These are phyloP conservation scores for Testicularia cyperi DNA, from an alignment of 1,284 basidiomycete genomes.

Conservation along the genomic window DNA sequence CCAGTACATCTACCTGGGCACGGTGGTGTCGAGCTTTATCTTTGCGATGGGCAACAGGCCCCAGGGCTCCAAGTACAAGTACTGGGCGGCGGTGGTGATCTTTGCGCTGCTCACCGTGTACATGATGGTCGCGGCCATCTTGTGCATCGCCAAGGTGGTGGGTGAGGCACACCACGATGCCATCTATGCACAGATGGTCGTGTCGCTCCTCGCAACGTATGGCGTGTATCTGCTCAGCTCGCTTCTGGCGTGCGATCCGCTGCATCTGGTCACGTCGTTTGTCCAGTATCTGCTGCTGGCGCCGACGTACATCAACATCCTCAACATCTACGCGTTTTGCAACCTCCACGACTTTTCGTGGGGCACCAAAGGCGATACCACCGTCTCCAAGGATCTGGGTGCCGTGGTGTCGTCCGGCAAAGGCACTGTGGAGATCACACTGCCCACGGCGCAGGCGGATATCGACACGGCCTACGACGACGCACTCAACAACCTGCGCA, in stretches of 20 bases:
- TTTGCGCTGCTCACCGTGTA: constrained; percentile 81
- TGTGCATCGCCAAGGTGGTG: constrained; percentile 48
- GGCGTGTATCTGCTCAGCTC: constrained; percentile 66
- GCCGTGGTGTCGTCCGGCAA: constrained; percentile 48
- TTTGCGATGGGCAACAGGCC: constrained; percentile 97
- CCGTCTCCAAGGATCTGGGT: constrained; percentile 54
- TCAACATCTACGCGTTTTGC: constrained; percentile 63
- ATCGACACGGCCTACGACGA: constrained; percentile 87
- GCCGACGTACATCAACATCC: constrained; percentile 82
- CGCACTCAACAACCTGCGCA: constrained; percentile 77
- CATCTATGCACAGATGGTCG: constrained; percentile 73
- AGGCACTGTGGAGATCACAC: constrained; percentile 76
- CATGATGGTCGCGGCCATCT: constrained; percentile 64
- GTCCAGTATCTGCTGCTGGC: constrained; percentile 87
- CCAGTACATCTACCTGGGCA: constrained; percentile 80
- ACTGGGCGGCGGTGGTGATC: constrained; percentile 74
- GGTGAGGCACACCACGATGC: constrained; percentile 63
- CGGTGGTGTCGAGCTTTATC: constrained; percentile 83
- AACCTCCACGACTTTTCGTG: constrained; percentile 55
- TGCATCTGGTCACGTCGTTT: constrained; percentile 91
- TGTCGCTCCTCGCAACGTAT: constrained; percentile 82
- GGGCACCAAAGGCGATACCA: constrained; percentile 62
- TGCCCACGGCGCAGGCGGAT: constrained; percentile 81
- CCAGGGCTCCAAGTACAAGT: constrained; percentile 83
- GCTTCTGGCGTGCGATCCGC: constrained; percentile 82